Conservation (phyloP, 2,329 filamentous ascomycete species). For the Myriosclerotinia curreyana region DNA sequence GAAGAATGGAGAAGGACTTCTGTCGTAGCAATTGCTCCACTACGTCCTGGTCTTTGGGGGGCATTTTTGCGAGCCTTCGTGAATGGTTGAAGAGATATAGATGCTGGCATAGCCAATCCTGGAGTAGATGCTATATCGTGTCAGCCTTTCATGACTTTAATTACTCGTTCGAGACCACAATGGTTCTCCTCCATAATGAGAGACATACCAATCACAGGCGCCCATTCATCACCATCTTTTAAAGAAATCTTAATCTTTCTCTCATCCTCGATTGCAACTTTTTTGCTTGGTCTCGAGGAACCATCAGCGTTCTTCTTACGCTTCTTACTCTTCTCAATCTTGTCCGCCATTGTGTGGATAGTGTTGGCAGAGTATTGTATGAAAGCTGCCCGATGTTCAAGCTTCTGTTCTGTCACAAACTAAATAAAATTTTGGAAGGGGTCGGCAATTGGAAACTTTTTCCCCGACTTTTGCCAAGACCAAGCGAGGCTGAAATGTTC, state of each 20-base stretch:
- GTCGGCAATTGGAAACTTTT: constrained; percentile 22
- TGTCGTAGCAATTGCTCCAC: constrained; percentile 37
- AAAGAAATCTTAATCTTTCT: constrained; percentile 47
- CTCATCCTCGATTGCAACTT: constrained; percentile 47
- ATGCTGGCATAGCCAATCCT: constrained; percentile 38
- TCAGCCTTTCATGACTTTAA: not conserved
- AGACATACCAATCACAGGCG: constrained; percentile 53
- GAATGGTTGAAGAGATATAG: constrained; percentile 39
- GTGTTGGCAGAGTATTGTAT: not conserved
- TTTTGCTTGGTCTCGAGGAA: constrained; percentile 47
- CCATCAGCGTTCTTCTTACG: constrained; percentile 50
- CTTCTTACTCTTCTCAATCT: constrained; percentile 43
- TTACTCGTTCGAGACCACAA: not conserved
- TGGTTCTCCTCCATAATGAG: not conserved
- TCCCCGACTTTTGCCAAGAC: constrained; percentile 22
- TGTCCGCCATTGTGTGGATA: constrained; percentile 33
- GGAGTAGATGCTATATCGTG: constrained; percentile 37
- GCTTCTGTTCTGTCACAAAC: constrained; percentile 11
- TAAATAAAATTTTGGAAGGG: constrained; percentile 17
- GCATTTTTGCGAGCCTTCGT: constrained; percentile 35
- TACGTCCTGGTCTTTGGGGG: constrained; percentile 29
- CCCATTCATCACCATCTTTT: constrained; percentile 46
- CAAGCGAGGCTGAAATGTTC: constrained; percentile 3
- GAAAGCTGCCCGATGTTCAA: not conserved
- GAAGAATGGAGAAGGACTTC: constrained; percentile 58